Base-by-base conservation (phyloP, 1,284 basidiomycete species). In the Xerocomus cyaneibrunnescens region DNA sequence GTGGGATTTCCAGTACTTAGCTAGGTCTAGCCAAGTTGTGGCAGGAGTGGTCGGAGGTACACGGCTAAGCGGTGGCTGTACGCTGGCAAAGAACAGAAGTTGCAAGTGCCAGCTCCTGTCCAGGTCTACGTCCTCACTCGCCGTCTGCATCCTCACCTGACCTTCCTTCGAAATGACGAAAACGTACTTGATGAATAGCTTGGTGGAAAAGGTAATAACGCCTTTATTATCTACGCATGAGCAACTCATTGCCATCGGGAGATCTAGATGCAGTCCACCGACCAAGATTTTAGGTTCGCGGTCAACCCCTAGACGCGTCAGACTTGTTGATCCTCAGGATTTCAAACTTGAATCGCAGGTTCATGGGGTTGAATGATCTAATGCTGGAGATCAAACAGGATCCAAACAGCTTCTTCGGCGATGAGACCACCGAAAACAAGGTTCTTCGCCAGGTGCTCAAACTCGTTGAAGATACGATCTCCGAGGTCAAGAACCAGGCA, bases 401-500 rank as follows among this genome's bases (percentile, higher is more conserved):
- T 80, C 78, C 77, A 56, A 69, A 71, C 43, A 83, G 79, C 49
- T 90, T 91, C 65, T 69, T 81, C 16, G 84, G 90, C 37, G 94
- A 97, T 67, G 92, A 96, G 68, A 62, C 75, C 3, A 78, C 84
- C 31, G 95, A 98, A 75, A 84, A 77, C 66, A 90, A 87, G 62
- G 83, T 93, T 28, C 77, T 94, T 40, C 81, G 79, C 39, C 84
- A 89, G 62, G 93, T 97, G 1, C 76, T 98, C 21, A 77, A 83
- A 21, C 79, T 96, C 21, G 86, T 97, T 12, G 87, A 92, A 64
- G 97, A 99, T 74, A 87, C 87, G 72, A 98, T 97, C 62, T 93
- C 92, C 14, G 96, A 99, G 74, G 97, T 99, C 58, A 98, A 98
- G 78, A 98, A 98, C 68, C 89, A 94, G 66, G 93, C 94, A 2